Evolutionary conservation across 73 alveolate species (phyloP).

Genomic region (Paramecium octaurelia): DNA sequence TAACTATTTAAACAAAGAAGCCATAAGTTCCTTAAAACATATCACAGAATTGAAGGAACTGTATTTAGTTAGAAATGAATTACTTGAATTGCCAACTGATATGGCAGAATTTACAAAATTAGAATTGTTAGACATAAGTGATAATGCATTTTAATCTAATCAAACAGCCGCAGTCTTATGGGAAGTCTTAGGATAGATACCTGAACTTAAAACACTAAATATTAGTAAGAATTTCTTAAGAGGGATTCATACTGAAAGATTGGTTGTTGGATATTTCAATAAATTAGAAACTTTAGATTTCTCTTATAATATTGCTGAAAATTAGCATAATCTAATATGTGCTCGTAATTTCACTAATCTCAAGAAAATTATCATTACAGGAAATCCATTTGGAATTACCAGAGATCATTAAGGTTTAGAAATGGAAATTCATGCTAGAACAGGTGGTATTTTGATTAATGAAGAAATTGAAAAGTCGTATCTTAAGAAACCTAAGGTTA

Average conservation of each 20-base stretch:
- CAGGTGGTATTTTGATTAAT: slow-evolving; percentile 54
- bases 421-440: slow-evolving; percentile 64
- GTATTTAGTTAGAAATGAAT: slow-evolving; percentile 47
- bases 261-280: slow-evolving; percentile 40
- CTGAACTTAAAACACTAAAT: slow-evolving; percentile 14
- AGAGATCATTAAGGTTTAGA: slow-evolving; percentile 58
- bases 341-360: slow-evolving; percentile 53
- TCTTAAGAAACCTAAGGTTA: slow-evolving; percentile 8
- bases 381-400: slow-evolving; percentile 51
- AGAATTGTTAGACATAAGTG: slow-evolving; percentile 50
- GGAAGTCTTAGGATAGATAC: slow-evolving; percentile 41
- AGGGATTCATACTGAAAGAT: slow-evolving; percentile 61
- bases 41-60: slow-evolving; percentile 42
- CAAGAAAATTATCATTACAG: slow-evolving; percentile 36
- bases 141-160: slow-evolving; percentile 41
- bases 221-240: slow-evolving; percentile 44
- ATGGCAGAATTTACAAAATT: slow-evolving; percentile 36
- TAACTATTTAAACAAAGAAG: slow-evolving; percentile 36
- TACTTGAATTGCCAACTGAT: slow-evolving; percentile 47
- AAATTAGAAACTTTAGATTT: slow-evolving; percentile 40
- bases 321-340: slow-evolving; percentile 57
- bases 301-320: slow-evolving; percentile 54
- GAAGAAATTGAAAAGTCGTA: slow-evolving; percentile 53
- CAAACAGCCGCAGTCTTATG: slow-evolving; percentile 37
- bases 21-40: slow-evolving; percentile 6